A percentile compares a stretch with the other conserved stretches of the same genome.
Conservation (phyloP, 1,284 basidiomycete genomes). For the Trametes sp. region DNA sequence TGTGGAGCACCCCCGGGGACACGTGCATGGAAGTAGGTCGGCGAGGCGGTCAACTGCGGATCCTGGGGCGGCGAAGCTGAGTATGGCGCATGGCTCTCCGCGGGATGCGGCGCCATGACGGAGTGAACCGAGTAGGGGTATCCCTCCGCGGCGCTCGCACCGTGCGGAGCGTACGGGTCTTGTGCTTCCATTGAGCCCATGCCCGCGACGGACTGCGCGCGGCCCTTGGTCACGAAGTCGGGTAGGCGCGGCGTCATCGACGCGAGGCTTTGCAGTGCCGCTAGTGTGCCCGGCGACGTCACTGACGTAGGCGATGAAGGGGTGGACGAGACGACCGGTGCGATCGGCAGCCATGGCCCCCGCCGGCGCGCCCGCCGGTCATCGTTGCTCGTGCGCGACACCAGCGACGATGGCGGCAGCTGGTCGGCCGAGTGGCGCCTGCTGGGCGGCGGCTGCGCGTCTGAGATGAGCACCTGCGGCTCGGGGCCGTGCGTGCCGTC, state of each 20-base stretch:
- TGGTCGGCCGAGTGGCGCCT: conserved; percentile 30
- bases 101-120: conserved; percentile 1
- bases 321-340: conserved; percentile 27
- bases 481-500: conserved; percentile 18
- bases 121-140: conserved; percentile 8
- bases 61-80: conserved; percentile 10
- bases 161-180: neutral
- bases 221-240: conserved; percentile 31
- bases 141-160: neutral
- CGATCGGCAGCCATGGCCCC: conserved; percentile 38
- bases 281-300: conserved; percentile 27
- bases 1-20: conserved; percentile 6
- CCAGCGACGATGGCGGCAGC: conserved; percentile 24
- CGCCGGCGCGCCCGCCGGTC: conserved; percentile 35
- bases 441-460: conserved; percentile 21
- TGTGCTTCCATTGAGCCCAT: conserved; percentile 7
- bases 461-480: conserved; percentile 16
- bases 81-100: conserved; percentile 12
- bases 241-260: conserved; percentile 38
- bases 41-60: conserved; percentile 8
- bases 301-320: conserved; percentile 31
- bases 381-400: conserved; percentile 25
- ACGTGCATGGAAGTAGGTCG: conserved; percentile 19
- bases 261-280: conserved; percentile 38
- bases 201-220: conserved; percentile 2